Conservation (phyloP, 2,329 filamentous ascomycete genomes). For the Fusarium citri region DNA sequence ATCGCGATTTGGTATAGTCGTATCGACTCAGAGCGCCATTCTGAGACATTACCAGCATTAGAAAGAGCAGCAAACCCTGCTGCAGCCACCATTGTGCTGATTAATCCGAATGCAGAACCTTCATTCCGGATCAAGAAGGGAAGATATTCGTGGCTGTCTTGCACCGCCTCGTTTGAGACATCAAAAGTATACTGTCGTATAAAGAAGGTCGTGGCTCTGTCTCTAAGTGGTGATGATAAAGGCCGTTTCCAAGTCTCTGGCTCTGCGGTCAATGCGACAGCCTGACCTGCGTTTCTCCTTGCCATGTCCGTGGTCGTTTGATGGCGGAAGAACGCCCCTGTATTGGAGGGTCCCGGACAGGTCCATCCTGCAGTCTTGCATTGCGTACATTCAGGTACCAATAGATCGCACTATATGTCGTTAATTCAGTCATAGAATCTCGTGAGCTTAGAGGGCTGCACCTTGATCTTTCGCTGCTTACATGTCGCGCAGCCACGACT, state of each 20-base stretch:
- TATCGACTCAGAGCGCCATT: conserved; percentile 35
- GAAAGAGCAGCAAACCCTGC: conserved; percentile 39
- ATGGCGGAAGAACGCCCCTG: conserved; percentile 26
- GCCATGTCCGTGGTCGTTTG: conserved; percentile 9
- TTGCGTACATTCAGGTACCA: conserved; percentile 29
- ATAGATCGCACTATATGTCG: conserved; percentile 25
- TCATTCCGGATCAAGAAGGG: conserved; percentile 24
- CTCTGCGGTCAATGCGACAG: fast-evolving
- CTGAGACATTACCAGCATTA: conserved; percentile 24
- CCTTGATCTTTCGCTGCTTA: conserved; percentile 39
- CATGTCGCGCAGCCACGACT: conserved; percentile 37
- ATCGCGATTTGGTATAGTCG: conserved; percentile 32
- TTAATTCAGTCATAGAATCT: neutral
- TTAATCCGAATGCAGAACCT: conserved; percentile 20
- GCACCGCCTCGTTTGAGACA: neutral
- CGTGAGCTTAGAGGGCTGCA: neutral
- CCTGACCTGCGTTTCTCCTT: neutral
- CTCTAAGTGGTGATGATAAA: conserved; percentile 21
- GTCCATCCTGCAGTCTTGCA: conserved; percentile 33
- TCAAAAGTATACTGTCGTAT: conserved; percentile 32
- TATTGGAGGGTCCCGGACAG: conserved; percentile 26
- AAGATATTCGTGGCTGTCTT: conserved; percentile 34
- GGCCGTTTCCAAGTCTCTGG: conserved; percentile 2
- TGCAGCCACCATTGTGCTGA: conserved; percentile 30
- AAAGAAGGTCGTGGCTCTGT: conserved; percentile 37